phyloP scores from a whole-genome alignment of 768 basidiomycete species.

The Mycena crocata region DNA sequence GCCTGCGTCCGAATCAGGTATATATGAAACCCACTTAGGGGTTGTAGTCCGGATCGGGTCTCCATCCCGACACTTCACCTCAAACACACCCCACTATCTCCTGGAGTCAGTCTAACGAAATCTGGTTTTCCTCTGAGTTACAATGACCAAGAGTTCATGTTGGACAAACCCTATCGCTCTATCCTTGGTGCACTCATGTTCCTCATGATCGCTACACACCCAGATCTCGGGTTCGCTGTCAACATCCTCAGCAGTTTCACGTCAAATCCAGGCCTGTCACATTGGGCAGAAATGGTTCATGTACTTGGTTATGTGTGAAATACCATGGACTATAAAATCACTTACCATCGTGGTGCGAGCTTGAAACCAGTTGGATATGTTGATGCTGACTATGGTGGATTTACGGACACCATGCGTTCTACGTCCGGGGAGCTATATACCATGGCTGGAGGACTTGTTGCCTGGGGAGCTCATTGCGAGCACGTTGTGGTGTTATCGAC shows the following conservation, averaged over 20 bases:
- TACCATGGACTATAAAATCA: conserved; percentile 35
- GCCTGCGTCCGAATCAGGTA: no score
- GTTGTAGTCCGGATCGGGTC: no score
- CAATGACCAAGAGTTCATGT: conserved; percentile 5
- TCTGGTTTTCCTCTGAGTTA: neutral
- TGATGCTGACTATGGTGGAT: neutral
- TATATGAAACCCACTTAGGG: no score
- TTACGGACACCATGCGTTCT: neutral
- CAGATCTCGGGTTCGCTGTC: conserved; percentile 12
- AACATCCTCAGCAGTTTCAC: conserved; percentile 16
- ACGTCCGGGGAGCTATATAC: conserved; percentile 7
- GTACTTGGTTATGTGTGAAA: conserved; percentile 44
- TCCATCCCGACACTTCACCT: no score
- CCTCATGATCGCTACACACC: conserved; percentile 20
- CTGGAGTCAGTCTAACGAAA: neutral
- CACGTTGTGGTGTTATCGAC: neutral
- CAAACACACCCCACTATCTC: neutral
- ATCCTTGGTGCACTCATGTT: conserved; percentile 33
- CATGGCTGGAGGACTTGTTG: neutral
- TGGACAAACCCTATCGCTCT: conserved; percentile 17
- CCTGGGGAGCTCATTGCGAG: neutral
- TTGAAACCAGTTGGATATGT: conserved; percentile 1
- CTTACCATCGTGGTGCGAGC: conserved; percentile 28
- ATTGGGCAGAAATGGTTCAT: conserved; percentile 42
- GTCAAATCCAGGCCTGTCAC: conserved; percentile 32